These are phyloP conservation scores for Amphibolis antarctica DNA, from an alignment of 106 monocot genomes.

Conservation along the genomic window DNA sequence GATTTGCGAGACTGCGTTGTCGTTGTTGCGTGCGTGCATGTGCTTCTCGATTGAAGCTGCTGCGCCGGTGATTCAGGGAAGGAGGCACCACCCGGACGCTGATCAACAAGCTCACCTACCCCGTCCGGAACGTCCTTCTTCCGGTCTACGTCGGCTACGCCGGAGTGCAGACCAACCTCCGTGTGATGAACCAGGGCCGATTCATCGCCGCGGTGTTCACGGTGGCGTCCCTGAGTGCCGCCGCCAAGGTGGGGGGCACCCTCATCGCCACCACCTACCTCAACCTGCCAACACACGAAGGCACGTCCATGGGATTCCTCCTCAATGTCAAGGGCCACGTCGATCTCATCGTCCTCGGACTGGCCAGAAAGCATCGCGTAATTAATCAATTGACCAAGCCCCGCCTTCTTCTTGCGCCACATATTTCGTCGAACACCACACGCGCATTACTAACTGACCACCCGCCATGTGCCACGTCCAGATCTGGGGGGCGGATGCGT, in stretches of 20 bases:
- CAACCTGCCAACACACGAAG: conserved; percentile 22
- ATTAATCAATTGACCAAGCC: neutral
- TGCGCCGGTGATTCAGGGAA: conserved; percentile 17
- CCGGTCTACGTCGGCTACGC: conserved; percentile 44
- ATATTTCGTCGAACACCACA: too few species aligned
- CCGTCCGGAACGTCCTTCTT: conserved; percentile 31
- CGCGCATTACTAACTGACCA: too few species aligned
- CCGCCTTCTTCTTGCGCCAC: neutral
- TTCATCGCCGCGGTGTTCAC: conserved; percentile 4
- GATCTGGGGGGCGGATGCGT: conserved; percentile 17
- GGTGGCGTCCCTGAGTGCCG: conserved; percentile 18
- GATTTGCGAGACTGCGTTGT: too few species aligned
- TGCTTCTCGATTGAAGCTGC: too few species aligned
- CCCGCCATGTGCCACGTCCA: neutral
- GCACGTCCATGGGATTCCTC: conserved; percentile 37
- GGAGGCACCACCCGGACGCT: conserved; percentile 45
- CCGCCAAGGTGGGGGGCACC: conserved; percentile 49
- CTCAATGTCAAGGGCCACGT: conserved; percentile 65
- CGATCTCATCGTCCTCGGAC: conserved; percentile 33
- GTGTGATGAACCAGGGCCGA: neutral
- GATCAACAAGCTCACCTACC: conserved; percentile 23
- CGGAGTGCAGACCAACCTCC: conserved; percentile 25
- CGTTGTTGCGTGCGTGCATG: too few species aligned
- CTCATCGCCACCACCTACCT: conserved; percentile 23
- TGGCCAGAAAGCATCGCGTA: conserved; percentile 13